Evolutionary conservation across 1,139 yeast genomes (phyloP), one percentile per base, ranked within the genome.

Genomic region (Protomyces inouyei): DNA sequence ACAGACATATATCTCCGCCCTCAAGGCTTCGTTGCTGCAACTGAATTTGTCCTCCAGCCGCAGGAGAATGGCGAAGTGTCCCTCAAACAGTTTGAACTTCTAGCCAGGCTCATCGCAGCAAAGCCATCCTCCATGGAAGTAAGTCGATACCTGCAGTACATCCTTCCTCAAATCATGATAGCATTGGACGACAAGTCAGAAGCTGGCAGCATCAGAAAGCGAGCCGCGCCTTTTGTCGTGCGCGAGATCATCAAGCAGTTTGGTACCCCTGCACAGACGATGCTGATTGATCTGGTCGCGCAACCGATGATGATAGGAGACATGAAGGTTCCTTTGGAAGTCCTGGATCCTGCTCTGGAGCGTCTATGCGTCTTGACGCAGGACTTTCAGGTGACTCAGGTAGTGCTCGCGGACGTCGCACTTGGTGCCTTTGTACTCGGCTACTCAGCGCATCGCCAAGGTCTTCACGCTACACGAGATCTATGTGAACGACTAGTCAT

Each of bases 91-190:
- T 59, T 52, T 21, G 53, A 59, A 12, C 12, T 28, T 5, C 45
- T 59, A 18, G 52, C 63, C 18, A 32, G 18, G 9, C 52, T 59
- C 10, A 51, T 59, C 18, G 55, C 63, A 21, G 52, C 63, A 9
- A 35, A 12, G 14, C 63, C 63, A 3, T n/a, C 56, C 5, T 32
- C n/a, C 4, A 18, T 52, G 35, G 21, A 56, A n/a, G 35, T 12
- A 21, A n/a, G 21, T 3, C 38, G 28, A 1, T 59, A 59, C 45
- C 1, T 59, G 25, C 14, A 6, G 21, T n/a, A 28, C 25, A 28
- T 59, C 51, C 36, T 35, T 10, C 63, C 63, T 9, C 63, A 52
- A 45, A 40, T 59, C 18, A 3, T 59, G 37, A 35, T 25, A 8
- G 25, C 38, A 14, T 6, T 59, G 18, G 52, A 40, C 35, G 63